Base-by-base conservation (phyloP, 768 basidiomycete species). In the Russula griseocarnosa region DNA sequence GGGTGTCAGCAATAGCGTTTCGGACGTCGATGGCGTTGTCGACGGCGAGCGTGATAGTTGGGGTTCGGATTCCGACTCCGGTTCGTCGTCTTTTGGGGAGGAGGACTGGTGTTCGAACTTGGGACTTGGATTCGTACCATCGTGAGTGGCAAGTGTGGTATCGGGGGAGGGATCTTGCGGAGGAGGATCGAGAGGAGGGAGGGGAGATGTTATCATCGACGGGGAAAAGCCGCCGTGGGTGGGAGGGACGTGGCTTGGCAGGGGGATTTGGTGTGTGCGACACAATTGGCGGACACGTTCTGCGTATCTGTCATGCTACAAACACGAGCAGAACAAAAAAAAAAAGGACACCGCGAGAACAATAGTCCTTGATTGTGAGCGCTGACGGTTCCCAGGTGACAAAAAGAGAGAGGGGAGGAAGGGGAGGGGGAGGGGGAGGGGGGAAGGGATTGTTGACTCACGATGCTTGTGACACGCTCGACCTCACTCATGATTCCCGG, bases 211-310 rank as follows among this genome's bases (percentile, higher is more conserved):
- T 9, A 26, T 34, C 34, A 36, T 34, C 32, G 53, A n/a, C 14
- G 60, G 47, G 11, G 60, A 10, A 20, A 40, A 20, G 13, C 24
- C 50, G 26, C 30, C 30, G 9, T 1, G 22, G 36, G n/a, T 16
- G 36, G 54, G 28, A 16, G 36, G 3, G 22, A 64, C 58, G 20
- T 65, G 58, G 18, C 28, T 44, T 6, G 59, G 54, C 1, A 60
- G 18, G 38, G 59, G 38, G 5, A 65, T 28, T 8, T 32, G 0
- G 24, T 34, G 59, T 5, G 18, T n/a, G 30, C 13, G 30, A 44
- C 63, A 65, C 1, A 65, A 49, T 26, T 60, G 40, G 18, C 59
- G 63, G 8, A 65, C 63, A 46, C 63, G 63, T 0, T 22, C 47
- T 8, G n/a, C 24, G 13, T 65, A 65, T 52, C 34, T 44, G 32